phyloP scores from a whole-genome alignment of 1,139 yeast genomes.

The Pichia sp. region DNA sequence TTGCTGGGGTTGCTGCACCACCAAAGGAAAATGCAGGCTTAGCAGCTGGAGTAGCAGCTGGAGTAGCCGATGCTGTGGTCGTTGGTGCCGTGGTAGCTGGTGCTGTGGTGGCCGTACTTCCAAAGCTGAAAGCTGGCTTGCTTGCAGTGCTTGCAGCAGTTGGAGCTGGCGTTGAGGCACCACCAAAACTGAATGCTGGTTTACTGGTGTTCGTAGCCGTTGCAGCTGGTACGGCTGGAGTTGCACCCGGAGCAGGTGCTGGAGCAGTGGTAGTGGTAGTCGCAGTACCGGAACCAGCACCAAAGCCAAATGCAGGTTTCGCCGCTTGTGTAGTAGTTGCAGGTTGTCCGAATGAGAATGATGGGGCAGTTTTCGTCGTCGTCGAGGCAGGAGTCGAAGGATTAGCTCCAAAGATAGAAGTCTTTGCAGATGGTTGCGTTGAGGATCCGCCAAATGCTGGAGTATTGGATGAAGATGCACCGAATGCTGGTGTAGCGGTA shows the following conservation, averaged over 20 bases:
- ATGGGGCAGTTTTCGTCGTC: too few species aligned
- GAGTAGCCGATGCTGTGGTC: neutral
- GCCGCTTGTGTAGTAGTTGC: neutral
- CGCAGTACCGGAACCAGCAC: neutral
- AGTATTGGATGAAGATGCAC: neutral
- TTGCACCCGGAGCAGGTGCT: neutral
- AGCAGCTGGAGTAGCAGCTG: constrained; percentile 8
- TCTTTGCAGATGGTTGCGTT: neutral
- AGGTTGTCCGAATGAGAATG: constrained; percentile 2
- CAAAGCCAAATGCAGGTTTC: neutral
- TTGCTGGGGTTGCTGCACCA: too few species aligned
- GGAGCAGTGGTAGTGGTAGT: neutral
- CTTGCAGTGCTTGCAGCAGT: neutral
- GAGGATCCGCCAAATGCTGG: neutral
- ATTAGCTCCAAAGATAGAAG: neutral
- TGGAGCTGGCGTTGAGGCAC: constrained; percentile 1
- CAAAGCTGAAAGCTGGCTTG: neutral
- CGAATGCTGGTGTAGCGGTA: constrained; percentile 1
- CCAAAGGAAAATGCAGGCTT: constrained; percentile 14
- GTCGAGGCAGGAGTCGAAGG: neutral
- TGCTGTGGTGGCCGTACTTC: neutral
- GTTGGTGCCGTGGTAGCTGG: neutral
- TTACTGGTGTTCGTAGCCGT: constrained; percentile 1
- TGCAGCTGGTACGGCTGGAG: neutral
- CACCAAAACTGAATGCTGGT: neutral